Base-by-base conservation (phyloP, 441 rosid species). In the Croton laevigatus region DNA sequence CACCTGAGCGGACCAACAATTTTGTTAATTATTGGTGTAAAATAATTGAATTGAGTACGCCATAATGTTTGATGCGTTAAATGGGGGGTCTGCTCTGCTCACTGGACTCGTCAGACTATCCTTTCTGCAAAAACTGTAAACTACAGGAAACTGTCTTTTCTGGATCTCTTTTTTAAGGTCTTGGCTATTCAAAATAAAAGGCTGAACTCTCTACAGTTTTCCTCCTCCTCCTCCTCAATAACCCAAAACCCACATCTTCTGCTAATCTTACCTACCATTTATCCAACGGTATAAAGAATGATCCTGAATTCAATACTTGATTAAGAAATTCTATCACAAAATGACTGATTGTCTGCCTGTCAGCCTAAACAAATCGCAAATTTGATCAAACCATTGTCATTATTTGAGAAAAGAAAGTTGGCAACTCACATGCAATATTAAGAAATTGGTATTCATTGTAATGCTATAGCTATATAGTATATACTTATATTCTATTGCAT, bases 1-100 rank as follows among this genome's bases (percentile, higher is more conserved):
- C 48, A 20, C 38, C 61, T 59, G 49, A 13, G 23, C 46, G 80
- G 77, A 59, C 86, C 81, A 52, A 59, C 78, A 36, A 19, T 27
- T 69, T 27, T 32, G 17, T 69, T 68, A 67, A 79, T 72, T 68
- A 75, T 75, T 78, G 59, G 62, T 23, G 63, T 9, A 16, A 40
- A 79, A 72, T 64, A 75, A 78, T 70, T 68, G 78, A 73, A 44
- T n/a, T 71, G 75, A 69, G 34, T 38, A 6, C 51, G 72, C 65
- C 27, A 52, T 54, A 16, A 60, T 70, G 32, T 40, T 72, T 42
- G 36, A 53, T 44, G 58, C 37, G 22, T 53, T 53, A 13, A 8
- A 27, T 13, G 38, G 62, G 9, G 7, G 79, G 27, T 72, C 32
- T 32, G 45, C 64, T 62, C 67, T 58, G 54, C 72, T n/a, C 61